Conservation (phyloP, 495 filamentous ascomycete genomes). For the Talaromyces wortmannii region DNA sequence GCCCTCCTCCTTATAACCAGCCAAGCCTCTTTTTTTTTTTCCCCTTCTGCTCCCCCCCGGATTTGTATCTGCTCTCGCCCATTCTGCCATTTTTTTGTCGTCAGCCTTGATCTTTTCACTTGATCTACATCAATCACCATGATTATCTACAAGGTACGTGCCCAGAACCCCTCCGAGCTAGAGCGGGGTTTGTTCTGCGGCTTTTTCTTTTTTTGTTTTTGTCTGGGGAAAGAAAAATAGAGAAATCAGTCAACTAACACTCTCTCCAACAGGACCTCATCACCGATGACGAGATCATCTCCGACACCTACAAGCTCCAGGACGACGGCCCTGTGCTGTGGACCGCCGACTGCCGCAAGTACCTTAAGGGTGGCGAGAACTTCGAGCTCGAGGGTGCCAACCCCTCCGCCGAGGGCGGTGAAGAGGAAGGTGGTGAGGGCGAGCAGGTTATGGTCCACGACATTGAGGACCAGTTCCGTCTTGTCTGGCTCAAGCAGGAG, state of each 20-base stretch:
- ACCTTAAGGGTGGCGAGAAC: slow-evolving; percentile 65
- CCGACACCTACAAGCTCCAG: slow-evolving; percentile 79
- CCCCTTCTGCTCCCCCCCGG: slow-evolving; percentile 10
- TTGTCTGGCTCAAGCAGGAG: slow-evolving; percentile 68
- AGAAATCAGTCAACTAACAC: slow-evolving; percentile 8
- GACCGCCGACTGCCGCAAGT: slow-evolving; percentile 86
- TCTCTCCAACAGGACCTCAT: slow-evolving; percentile 62
- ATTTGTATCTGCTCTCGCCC: slow-evolving; percentile 10
- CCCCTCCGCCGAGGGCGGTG: slow-evolving; percentile 86
- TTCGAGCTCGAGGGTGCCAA: slow-evolving; percentile 95
- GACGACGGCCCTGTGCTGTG: slow-evolving; percentile 71
- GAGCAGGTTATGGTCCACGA: slow-evolving; percentile 71
- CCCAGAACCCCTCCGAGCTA: background rate
- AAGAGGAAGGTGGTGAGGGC: slow-evolving; percentile 57
- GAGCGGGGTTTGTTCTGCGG: background rate
- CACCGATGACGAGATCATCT: slow-evolving; percentile 90
- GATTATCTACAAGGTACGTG: slow-evolving; percentile 82
- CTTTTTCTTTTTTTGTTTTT: background rate
- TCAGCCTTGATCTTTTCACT: slow-evolving; percentile 6
- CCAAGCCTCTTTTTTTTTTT: slow-evolving; percentile 23
- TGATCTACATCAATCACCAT: slow-evolving; percentile 48
- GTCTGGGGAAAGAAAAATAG: slow-evolving; percentile 1
- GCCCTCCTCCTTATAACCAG: slow-evolving; percentile 21
- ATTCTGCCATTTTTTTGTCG: slow-evolving; percentile 11
- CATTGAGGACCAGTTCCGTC: slow-evolving; percentile 86